Conservation (phyloP, 202 grass and related monocot genomes). For the Carex sylvatica region DNA sequence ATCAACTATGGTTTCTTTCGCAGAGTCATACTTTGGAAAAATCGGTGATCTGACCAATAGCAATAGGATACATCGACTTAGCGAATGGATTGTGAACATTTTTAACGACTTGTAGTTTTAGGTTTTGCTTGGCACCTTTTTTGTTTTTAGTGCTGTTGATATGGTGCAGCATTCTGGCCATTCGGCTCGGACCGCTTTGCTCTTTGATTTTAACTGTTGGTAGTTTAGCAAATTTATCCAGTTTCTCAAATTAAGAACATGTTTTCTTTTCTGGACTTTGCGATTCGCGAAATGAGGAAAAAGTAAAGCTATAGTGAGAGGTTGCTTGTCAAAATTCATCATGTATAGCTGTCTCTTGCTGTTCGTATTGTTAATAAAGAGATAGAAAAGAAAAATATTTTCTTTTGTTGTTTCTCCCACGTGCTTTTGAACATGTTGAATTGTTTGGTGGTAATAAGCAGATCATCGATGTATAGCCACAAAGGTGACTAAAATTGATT, state of each 20-base stretch:
- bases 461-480: background rate
- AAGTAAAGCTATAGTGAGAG: conserved; percentile 6
- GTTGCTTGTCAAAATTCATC: background rate
- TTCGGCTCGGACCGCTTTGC: conserved; percentile 18
- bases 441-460: background rate
- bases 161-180: conserved; percentile 14
- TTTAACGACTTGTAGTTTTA: conserved; percentile 50
- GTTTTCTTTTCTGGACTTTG: background rate
- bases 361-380: conserved; percentile 13
- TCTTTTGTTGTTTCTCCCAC: background rate
- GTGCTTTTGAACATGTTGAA: background rate
- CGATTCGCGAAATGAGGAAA: background rate
- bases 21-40: conserved; percentile 64
- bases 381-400: background rate
- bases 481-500: too few species aligned
- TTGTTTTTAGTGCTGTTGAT: background rate
- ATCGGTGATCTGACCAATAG: conserved; percentile 56
- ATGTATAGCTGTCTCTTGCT: background rate
- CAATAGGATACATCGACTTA: conserved; percentile 49
- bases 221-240: conserved; percentile 7
- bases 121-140: conserved; percentile 3
- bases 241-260: background rate
- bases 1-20: conserved; percentile 60
- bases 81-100: conserved; percentile 42
- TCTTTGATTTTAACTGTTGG: background rate